Conservation (phyloP, 306 rosid species). For the Vigna trinervia region DNA sequence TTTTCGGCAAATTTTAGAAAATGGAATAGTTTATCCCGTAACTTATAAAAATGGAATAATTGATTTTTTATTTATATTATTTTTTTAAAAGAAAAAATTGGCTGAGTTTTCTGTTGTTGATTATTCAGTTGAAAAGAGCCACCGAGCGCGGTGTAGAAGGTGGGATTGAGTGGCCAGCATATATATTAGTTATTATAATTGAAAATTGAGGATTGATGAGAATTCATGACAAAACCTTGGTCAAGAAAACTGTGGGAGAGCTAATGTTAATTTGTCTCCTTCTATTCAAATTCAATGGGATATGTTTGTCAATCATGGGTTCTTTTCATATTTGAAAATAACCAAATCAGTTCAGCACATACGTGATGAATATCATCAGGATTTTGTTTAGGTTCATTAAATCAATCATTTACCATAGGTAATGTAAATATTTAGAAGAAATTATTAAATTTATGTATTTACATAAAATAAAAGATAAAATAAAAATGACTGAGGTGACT, state of each 20-base stretch:
- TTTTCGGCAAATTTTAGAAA: background rate
- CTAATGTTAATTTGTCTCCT: background rate
- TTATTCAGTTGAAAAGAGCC: background rate
- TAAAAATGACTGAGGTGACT: too few relatives aligned
- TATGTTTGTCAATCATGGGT: background rate
- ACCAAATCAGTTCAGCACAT: background rate
- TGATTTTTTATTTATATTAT: too few relatives aligned
- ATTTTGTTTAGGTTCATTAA: background rate
- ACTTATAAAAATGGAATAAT: too few relatives aligned
- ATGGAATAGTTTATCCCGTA: too few relatives aligned
- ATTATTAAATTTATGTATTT: too few relatives aligned
- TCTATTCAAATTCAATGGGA: background rate
- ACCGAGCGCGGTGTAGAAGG: background rate
- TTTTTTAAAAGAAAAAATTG: too few relatives aligned
- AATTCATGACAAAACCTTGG: background rate
- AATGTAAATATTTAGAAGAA: too few relatives aligned
- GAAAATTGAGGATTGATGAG: background rate
- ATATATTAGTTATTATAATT: background rate
- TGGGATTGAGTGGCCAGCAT: background rate
- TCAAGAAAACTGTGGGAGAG: slow-evolving; percentile 17
- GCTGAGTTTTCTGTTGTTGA: background rate
- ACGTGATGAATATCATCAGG: background rate
- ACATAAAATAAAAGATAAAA: too few relatives aligned
- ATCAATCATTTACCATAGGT: background rate
- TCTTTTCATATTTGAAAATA: background rate